Base-by-base conservation (phyloP, 352 stramenopile genomes). In the Phytopythium helicoides region DNA sequence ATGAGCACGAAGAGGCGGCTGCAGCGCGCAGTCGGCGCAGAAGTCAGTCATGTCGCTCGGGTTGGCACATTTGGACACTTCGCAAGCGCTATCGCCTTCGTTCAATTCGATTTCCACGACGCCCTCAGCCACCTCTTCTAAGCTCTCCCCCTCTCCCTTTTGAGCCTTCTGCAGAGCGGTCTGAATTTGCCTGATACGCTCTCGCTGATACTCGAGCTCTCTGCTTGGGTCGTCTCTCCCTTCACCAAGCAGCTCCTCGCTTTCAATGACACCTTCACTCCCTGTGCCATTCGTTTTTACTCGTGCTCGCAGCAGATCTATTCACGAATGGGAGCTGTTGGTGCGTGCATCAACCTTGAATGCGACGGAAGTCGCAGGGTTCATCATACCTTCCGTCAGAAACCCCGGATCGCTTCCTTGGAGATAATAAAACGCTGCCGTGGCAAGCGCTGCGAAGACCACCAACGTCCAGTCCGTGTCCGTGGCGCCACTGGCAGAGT, bases 1-100 rank as follows among this genome's bases (percentile, higher is more conserved):
- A 47, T 96, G 87, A 0, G 87, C 73, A 6, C 92, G 81, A 22
- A 97, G 58, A 3, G 88, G 92, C 61, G 76, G 51, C 23, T 48
- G 23, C 26, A 54, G 25, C 16, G 21, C 51, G 46, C 68, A 79
- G 10, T 67, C 59, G n/a, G 34, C 52, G 40, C 66, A 80, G 35
- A 77, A 77, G 12, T 46, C 52, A 7, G 47, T 54, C 9, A 15
- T 48, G 36, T 54, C 39, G 11, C 16, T 21, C 22, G 52, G 50
- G 18, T 34, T 35, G 6, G 23, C 15, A 16, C 15, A 19, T n/a
- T 46, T 39, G 33, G 40, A 35, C 35, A 11, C 21, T 36, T 3
- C 2, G 11, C 25, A 18, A 1, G 14, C 40, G 7, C 21, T 14
- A 0, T 47, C 21, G 40, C 28, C 21, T 21, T 16, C 40, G 4